A percentile compares a stretch with the other conserved stretches of the same genome.
Evolutionary conservation across 2,329 filamentous ascomycete species (phyloP).

Genomic region (Arthrobotrys musiformis): DNA sequence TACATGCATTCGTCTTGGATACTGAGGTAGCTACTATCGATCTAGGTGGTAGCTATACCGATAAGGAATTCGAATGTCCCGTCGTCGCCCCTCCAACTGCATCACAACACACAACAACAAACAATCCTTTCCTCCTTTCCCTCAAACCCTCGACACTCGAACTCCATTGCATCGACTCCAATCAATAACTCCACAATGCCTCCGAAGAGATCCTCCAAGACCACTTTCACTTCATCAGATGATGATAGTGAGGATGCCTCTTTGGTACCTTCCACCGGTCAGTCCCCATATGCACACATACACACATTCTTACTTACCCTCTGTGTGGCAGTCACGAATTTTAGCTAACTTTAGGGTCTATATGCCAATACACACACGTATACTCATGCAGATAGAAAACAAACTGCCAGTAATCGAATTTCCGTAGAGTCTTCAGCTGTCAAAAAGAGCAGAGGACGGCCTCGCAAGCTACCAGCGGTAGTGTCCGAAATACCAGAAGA

Average conservation of each 20-base stretch:
- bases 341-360: too few relatives aligned
- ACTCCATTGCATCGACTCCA: background rate
- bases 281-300: background rate
- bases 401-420: background rate
- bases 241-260: slow-evolving; percentile 15
- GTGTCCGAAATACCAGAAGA: background rate
- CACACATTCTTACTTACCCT: too few relatives aligned
- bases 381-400: slow-evolving; percentile 7
- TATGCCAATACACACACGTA: too few relatives aligned
- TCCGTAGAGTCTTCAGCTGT: slow-evolving; percentile 25
- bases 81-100: slow-evolving; percentile 2
- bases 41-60: too few relatives aligned
- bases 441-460: slow-evolving; percentile 40
- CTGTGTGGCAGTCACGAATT: too few relatives aligned
- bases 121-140: background rate
- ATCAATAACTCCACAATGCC: slow-evolving; percentile 18
- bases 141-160: background rate
- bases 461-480: slow-evolving; percentile 30
- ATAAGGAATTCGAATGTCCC: background rate
- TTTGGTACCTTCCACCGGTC: background rate
- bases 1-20: too few relatives aligned
- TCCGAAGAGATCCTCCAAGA: slow-evolving; percentile 24
- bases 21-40: too few relatives aligned
- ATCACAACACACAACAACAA: background rate
- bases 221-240: slow-evolving; percentile 21